These are phyloP conservation scores for Pythium coloratum DNA, from an alignment of 352 stramenopile genomes.

Conservation along the genomic window DNA sequence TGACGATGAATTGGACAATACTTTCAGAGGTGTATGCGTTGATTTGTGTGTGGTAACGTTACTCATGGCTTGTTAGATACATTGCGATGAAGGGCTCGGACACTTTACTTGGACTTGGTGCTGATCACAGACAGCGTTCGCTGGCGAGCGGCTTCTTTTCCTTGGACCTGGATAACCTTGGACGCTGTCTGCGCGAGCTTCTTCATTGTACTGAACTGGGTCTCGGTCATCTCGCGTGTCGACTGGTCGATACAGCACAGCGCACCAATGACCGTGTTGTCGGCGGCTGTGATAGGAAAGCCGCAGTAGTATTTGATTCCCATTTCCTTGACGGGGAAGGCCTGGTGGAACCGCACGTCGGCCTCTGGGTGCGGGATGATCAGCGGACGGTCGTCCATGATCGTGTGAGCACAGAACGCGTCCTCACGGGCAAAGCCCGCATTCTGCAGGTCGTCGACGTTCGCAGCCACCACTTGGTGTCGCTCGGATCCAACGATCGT, in stretches of 20 bases:
- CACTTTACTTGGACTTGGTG: slow-evolving; percentile 3
- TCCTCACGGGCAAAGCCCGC: slow-evolving; percentile 41
- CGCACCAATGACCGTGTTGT: slow-evolving; percentile 53
- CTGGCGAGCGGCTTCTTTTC: background rate
- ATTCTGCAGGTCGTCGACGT: slow-evolving; percentile 26
- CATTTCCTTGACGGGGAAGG: slow-evolving; percentile 23
- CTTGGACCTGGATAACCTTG: slow-evolving; percentile 14
- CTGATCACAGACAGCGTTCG: background rate
- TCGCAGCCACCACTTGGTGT: slow-evolving; percentile 51
- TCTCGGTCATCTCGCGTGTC: slow-evolving; percentile 46
- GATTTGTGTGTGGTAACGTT: too few species aligned
- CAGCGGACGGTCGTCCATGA: slow-evolving; percentile 51
- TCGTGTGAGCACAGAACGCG: slow-evolving; percentile 58
- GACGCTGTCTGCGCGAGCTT: slow-evolving; percentile 34
- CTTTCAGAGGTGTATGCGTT: too few species aligned
- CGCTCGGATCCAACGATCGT: slow-evolving; percentile 49
- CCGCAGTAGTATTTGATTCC: slow-evolving; percentile 68
- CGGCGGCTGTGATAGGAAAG: slow-evolving; percentile 46
- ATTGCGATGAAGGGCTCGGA: too few species aligned
- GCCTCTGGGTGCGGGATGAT: slow-evolving; percentile 53
- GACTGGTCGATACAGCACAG: slow-evolving; percentile 57
- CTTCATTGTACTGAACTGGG: slow-evolving; percentile 56
- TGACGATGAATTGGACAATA: too few species aligned
- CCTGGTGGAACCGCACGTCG: slow-evolving; percentile 56
- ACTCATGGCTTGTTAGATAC: too few species aligned